Evolutionary conservation across 2,329 filamentous ascomycete species (phyloP), one percentile per base, ranked within the genome.

Genomic region (Ceratocystis ficicola): DNA sequence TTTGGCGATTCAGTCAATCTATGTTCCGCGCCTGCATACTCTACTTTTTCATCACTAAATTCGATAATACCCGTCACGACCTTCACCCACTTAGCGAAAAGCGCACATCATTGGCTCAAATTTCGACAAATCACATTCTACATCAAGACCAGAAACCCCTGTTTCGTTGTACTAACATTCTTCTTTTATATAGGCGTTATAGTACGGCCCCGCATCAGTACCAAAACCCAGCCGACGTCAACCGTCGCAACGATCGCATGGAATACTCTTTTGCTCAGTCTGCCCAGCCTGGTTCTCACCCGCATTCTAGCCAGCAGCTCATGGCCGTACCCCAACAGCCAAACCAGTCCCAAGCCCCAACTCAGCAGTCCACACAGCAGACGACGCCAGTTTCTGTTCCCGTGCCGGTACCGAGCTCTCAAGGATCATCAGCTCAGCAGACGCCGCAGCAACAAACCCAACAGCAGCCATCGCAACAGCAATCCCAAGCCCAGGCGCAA

Each of bases 221-320:
- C 71, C 79, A 79, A 73, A 73, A 76, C 70, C 41, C 82, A 69
- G 79, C 83, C 79, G 64, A 61, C 50, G 44, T 65, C n/a, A 75
- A 73, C 69, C 76, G 76, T 68, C 76, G 77, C 66, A 75, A 74
- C 70, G 76, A 78, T 69, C 75, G 75, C 65, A 76, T 77, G 71
- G 76, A 78, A 22, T 78, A 78, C 66, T 73, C 75, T 60, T 78
- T 78, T 64, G 74, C 73, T 68, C 71, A 72, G 55, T 71, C 50
- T 28, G 41, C 75, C 61, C 76, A 77, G 70, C 74, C 75, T 62
- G 75, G 74, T 69, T 71, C 73, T 68, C 74, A 75, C 69, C 75
- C 76, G 65, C 76, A 78, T 69, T 71, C 74, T 61, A 71, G 73
- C 32, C 77, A 76, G 71, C 74, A 75, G 70, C 72, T 77, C 70